phyloP scores from a whole-genome alignment of 2,329 filamentous ascomycete species.

The Zymoseptoria crescenta region DNA sequence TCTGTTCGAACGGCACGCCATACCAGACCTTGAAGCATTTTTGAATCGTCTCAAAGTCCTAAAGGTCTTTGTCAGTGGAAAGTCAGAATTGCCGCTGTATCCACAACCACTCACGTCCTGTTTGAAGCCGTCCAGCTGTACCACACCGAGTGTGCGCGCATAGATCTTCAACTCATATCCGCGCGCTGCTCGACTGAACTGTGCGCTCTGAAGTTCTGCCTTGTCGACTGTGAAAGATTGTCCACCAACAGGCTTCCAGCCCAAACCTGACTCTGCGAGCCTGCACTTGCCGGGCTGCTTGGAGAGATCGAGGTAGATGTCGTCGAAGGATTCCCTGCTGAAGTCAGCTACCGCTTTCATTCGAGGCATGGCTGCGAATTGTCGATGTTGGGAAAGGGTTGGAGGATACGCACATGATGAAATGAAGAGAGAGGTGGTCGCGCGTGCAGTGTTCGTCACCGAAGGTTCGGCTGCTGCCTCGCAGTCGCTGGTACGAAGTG shows the following conservation, averaged over 20 bases:
- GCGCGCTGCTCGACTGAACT: constrained; percentile 90
- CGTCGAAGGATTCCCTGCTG: constrained; percentile 82
- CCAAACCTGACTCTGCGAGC: constrained; percentile 87
- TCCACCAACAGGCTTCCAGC: constrained; percentile 87
- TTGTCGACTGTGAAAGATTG: constrained; percentile 91
- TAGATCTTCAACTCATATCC: constrained; percentile 92
- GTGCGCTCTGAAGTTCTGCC: constrained; percentile 73
- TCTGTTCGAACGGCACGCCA: constrained; percentile 81
- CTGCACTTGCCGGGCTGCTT: constrained; percentile 88
- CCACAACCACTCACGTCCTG: constrained; percentile 55
- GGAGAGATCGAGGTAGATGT: constrained; percentile 92
- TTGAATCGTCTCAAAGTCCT: constrained; percentile 81
- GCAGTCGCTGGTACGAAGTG: not conserved
- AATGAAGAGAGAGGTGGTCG: not conserved
- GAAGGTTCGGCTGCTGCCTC: not conserved
- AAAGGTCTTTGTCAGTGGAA: constrained; percentile 7
- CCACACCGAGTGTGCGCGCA: constrained; percentile 72
- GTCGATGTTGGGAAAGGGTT: not conserved
- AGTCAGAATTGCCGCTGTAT: constrained; percentile 5
- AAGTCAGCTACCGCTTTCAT: not conserved
- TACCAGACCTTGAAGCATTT: constrained; percentile 99
- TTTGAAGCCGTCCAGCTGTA: constrained; percentile 91
- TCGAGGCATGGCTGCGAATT: not conserved
- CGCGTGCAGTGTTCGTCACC: not conserved
- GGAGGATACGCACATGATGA: not conserved